phyloP scores from a whole-genome alignment of 768 basidiomycete species.

The Boletus tomentosulus region DNA sequence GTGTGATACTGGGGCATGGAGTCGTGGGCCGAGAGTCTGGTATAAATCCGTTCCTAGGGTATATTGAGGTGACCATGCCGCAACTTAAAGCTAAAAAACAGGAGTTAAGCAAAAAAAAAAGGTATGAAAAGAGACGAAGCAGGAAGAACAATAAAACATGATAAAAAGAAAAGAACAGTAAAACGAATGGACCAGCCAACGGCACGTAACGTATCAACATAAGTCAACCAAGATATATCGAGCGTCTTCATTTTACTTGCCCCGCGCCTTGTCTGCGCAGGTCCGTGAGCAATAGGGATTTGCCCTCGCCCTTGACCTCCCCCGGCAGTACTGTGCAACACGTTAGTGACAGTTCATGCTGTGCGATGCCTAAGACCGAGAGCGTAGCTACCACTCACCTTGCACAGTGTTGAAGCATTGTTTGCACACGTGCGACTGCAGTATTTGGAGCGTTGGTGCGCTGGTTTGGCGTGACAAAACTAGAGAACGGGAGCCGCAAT shows the following conservation, averaged over 20 bases:
- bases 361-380: neutral
- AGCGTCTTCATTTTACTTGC: slow-evolving; percentile 3
- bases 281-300: slow-evolving; percentile 24
- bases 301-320: slow-evolving; percentile 11
- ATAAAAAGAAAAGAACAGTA: neutral
- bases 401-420: slow-evolving; percentile 32
- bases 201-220: neutral
- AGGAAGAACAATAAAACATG: slow-evolving; percentile 1
- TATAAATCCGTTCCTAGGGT: slow-evolving; percentile 48
- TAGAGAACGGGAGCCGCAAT: slow-evolving; percentile 23
- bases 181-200: slow-evolving; percentile 5
- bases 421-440: slow-evolving; percentile 61
- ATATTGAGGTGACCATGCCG: slow-evolving; percentile 26
- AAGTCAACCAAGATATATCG: neutral
- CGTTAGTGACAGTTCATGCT: neutral
- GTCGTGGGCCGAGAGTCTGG: slow-evolving; percentile 40
- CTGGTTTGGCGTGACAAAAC: slow-evolving; percentile 54
- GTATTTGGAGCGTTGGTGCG: slow-evolving; percentile 50
- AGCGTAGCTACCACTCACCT: slow-evolving; percentile 8
- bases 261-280: slow-evolving; percentile 19
- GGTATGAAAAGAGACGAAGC: neutral
- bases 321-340: slow-evolving; percentile 19
- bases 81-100: neutral
- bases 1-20: neutral
- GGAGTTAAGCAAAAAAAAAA: too few species aligned